These are phyloP conservation scores for Trichoderma sp. DNA, from an alignment of 2,329 filamentous ascomycete genomes.

Conservation along the genomic window DNA sequence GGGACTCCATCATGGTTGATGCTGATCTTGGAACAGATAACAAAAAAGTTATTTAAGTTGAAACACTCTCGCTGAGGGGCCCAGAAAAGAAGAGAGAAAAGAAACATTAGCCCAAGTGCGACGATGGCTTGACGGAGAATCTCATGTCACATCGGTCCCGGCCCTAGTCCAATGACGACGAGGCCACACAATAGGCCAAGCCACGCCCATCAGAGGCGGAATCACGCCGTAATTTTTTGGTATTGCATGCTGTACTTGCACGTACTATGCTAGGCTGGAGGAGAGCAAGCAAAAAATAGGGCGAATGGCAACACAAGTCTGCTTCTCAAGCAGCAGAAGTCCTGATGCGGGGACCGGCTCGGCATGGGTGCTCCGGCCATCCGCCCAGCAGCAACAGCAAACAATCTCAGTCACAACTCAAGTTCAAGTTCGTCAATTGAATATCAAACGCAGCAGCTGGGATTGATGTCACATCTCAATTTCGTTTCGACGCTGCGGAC, in stretches of 20 bases:
- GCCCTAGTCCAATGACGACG: slow-evolving; percentile 4
- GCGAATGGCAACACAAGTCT: background rate
- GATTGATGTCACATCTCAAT: background rate
- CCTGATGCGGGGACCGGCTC: background rate
- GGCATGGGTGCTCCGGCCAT: background rate
- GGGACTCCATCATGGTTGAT: background rate
- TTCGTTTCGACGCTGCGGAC: background rate
- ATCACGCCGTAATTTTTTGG: background rate
- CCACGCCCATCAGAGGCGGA: slow-evolving; percentile 9
- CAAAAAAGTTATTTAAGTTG: background rate
- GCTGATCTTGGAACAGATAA: background rate
- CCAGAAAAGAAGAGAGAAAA: background rate
- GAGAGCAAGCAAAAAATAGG: background rate
- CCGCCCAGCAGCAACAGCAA: background rate
- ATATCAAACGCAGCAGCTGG: background rate
- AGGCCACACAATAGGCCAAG: background rate
- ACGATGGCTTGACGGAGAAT: background rate
- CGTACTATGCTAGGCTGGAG: background rate
- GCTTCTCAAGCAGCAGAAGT: background rate
- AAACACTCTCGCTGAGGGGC: background rate
- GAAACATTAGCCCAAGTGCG: background rate
- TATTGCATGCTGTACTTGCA: background rate
- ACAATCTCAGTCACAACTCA: background rate
- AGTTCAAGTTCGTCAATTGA: background rate
- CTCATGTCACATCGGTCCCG: background rate